Conservation (phyloP, 768 basidiomycete genomes). For the Russula brevipes region DNA sequence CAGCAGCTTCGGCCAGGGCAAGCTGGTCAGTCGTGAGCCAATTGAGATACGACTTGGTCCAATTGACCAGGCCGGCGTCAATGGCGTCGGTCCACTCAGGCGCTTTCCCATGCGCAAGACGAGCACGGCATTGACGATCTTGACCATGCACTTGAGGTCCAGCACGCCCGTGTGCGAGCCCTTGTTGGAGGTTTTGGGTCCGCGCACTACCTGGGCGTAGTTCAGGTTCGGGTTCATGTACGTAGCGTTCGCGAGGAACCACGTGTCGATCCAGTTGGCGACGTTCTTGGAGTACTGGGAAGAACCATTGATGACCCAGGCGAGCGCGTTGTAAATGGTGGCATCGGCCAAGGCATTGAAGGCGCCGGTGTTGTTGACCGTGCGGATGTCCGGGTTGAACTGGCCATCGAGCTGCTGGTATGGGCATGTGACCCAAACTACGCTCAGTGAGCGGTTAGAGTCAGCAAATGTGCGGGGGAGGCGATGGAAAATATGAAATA, state of each 20-base stretch:
- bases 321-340: slow-evolving; percentile 33
- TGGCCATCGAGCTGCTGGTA: slow-evolving; percentile 32
- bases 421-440: slow-evolving; percentile 30
- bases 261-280: slow-evolving; percentile 30
- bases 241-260: slow-evolving; percentile 32
- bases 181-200: slow-evolving; percentile 2
- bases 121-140: slow-evolving; percentile 31
- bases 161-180: slow-evolving; percentile 11
- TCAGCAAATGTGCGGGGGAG: background rate
- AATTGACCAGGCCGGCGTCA: slow-evolving; percentile 28
- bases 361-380: slow-evolving; percentile 30
- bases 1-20: slow-evolving; percentile 24
- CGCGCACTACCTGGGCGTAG: slow-evolving; percentile 23
- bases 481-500: slow-evolving; percentile 3
- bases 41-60: slow-evolving; percentile 29
- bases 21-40: slow-evolving; percentile 30
- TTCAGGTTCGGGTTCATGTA: slow-evolving; percentile 33
- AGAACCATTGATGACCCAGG: slow-evolving; percentile 31
- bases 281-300: slow-evolving; percentile 28
- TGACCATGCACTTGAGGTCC: slow-evolving; percentile 31
- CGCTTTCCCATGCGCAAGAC: slow-evolving; percentile 28
- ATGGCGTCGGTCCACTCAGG: slow-evolving; percentile 29
- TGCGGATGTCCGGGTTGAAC: slow-evolving; percentile 32
- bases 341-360: slow-evolving; percentile 31
- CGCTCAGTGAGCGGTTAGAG: background rate